A percentile compares a stretch with the other conserved stretches of the same genome.
Evolutionary conservation across 306 rosid species (phyloP).

Genomic region (Trifolium fragiferum): DNA sequence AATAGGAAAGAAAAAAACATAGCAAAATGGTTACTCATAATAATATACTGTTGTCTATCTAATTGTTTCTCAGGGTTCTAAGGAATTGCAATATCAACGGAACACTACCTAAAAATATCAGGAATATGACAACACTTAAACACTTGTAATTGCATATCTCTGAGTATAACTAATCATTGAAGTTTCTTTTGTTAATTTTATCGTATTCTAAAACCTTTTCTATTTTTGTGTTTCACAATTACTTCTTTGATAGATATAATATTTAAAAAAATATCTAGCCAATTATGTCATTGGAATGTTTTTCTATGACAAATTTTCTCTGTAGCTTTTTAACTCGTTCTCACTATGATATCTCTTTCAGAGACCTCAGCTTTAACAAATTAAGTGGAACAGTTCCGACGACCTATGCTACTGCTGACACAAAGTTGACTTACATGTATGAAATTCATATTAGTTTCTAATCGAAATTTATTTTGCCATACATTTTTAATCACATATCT

Average conservation of each 20-base stretch:
- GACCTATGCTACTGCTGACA: slow-evolving; percentile 7
- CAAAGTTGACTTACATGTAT: slow-evolving; percentile 50
- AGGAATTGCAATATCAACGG: slow-evolving; percentile 78
- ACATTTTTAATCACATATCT: no score
- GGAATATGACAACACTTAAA: slow-evolving; percentile 35
- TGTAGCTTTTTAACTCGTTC: not conserved
- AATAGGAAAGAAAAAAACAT: not conserved
- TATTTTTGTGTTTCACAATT: not conserved
- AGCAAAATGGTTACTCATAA: not conserved
- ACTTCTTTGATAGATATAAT: no score
- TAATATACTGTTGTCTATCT: slow-evolving; percentile 15
- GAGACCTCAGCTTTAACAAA: slow-evolving; percentile 37
- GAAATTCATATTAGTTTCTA: slow-evolving; percentile 8
- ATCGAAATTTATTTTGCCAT: no score
- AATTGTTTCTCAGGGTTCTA: slow-evolving; percentile 55
- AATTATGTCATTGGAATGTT: not conserved
- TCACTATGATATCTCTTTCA: slow-evolving; percentile 36
- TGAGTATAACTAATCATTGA: not conserved
- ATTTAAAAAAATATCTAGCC: not conserved
- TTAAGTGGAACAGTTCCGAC: slow-evolving; percentile 28
- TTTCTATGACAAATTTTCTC: not conserved
- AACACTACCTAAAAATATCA: slow-evolving; percentile 51
- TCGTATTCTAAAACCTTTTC: not conserved
- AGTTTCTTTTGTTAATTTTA: not conserved
- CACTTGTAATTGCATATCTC: slow-evolving; percentile 44